These are phyloP conservation scores for Populus pruinosa DNA, from an alignment of 345 rosid species.

Conservation along the genomic window DNA sequence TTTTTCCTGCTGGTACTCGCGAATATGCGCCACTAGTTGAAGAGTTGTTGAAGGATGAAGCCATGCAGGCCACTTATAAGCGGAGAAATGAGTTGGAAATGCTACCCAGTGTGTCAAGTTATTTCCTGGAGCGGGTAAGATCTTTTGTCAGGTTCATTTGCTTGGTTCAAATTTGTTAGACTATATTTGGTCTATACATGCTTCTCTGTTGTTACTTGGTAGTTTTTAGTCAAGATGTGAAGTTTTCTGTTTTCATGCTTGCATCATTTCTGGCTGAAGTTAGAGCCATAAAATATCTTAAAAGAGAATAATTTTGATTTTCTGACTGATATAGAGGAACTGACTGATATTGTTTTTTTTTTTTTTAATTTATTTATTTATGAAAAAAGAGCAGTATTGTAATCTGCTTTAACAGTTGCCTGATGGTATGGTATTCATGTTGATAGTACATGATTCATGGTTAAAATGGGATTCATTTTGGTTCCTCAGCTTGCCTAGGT, in stretches of 20 bases:
- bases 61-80: constrained; percentile 76
- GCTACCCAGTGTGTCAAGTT: constrained; percentile 82
- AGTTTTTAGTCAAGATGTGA: not conserved
- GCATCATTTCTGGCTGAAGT: not conserved
- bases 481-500: not conserved
- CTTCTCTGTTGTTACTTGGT: not conserved
- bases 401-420: not conserved
- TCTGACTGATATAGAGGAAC: not conserved
- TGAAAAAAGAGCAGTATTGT: too few species aligned
- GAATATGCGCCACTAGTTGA: constrained; percentile 95
- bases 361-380: too few species aligned
- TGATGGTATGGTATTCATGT: not conserved
- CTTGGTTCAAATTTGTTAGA: not conserved
- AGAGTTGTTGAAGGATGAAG: constrained; percentile 84
- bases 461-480: not conserved
- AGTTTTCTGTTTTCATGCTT: not conserved
- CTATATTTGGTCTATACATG: constrained; percentile 2
- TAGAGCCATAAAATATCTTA: not conserved
- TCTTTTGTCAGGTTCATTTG: constrained; percentile 21
- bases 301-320: not conserved
- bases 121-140: constrained; percentile 83
- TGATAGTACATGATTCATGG: not conserved
- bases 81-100: constrained; percentile 70
- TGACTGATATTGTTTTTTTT: too few species aligned
- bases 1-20: constrained; percentile 94